phyloP scores from a whole-genome alignment of 345 rosid genomes.

The Eucalyptus shirleyi region DNA sequence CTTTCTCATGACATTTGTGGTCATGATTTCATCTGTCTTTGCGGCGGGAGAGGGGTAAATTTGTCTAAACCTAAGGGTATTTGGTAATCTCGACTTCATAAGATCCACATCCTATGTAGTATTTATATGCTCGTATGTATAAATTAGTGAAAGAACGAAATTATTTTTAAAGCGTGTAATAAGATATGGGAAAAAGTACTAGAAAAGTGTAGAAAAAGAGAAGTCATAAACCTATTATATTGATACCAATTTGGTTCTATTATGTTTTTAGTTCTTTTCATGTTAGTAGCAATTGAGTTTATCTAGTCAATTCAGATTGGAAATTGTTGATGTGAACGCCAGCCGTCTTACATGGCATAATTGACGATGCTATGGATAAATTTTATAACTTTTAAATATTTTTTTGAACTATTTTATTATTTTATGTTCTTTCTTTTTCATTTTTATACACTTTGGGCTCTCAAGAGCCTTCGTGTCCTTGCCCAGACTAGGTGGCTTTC shows the following conservation, averaged over 20 bases:
- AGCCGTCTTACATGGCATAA: too few species aligned
- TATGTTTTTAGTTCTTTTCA: too few species aligned
- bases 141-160: background rate
- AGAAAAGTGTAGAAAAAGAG: too few species aligned
- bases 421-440: too few species aligned
- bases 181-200: background rate
- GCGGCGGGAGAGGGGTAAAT: background rate
- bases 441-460: background rate
- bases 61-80: background rate
- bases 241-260: background rate
- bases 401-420: too few species aligned
- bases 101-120: background rate
- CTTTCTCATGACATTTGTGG: background rate
- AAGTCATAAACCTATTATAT: background rate
- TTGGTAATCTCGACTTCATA: background rate
- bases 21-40: background rate
- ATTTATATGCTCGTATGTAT: background rate
- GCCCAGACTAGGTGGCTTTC: background rate
- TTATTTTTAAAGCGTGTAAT: background rate
- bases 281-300: background rate
- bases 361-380: background rate
- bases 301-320: background rate
- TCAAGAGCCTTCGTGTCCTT: background rate
- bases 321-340: background rate
- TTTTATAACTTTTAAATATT: too few species aligned